Evolutionary conservation across 176 grass and related monocot species (phyloP).

Genomic region (Cenchrus purpureus): DNA sequence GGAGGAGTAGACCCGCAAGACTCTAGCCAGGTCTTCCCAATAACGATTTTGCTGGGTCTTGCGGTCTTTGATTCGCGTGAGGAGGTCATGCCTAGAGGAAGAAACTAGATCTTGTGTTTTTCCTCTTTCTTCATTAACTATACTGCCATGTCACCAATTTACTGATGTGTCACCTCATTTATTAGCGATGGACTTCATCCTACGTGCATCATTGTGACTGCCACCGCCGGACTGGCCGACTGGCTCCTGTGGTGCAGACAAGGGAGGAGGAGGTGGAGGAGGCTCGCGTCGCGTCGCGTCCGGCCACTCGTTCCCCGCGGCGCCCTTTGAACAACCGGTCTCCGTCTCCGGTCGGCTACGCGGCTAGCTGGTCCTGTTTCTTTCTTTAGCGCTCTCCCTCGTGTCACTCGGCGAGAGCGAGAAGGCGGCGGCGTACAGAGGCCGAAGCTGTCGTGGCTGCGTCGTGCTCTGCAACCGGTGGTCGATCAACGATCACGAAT

Average conservation of each 20-base stretch:
- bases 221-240: too few relatives aligned
- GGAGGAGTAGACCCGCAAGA: too few relatives aligned
- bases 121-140: too few relatives aligned
- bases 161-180: too few relatives aligned
- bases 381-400: not conserved
- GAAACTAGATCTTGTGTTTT: too few relatives aligned
- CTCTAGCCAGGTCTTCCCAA: too few relatives aligned
- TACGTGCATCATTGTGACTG: too few relatives aligned
- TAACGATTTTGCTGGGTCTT: too few relatives aligned
- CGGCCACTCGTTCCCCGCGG: not conserved
- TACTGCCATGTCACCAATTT: too few relatives aligned
- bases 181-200: too few relatives aligned
- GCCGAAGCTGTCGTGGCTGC: not conserved
- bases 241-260: not conserved
- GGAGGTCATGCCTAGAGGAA: too few relatives aligned
- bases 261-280: not conserved
- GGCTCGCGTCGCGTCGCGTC: not conserved
- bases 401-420: not conserved
- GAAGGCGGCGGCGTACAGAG: not conserved
- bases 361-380: not conserved
- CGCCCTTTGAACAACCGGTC: constrained; percentile 15
- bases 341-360: not conserved
- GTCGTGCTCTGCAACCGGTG: not conserved
- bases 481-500: not conserved
- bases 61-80: too few relatives aligned